Evolutionary conservation across 2,329 filamentous ascomycete genomes (phyloP).

Genomic region (Fusarium sp.): DNA sequence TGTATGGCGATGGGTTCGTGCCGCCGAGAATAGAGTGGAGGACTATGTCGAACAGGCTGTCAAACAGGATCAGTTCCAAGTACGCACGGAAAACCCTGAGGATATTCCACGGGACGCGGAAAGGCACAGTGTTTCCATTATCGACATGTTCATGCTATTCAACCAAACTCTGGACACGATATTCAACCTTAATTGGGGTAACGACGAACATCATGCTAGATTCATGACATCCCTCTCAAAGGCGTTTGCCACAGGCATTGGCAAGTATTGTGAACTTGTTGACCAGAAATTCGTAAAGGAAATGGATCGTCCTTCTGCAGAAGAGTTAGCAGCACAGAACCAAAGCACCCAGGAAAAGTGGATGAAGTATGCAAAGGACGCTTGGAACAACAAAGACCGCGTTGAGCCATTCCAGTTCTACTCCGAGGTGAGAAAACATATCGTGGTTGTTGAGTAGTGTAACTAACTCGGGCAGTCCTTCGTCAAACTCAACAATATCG

Average conservation of each 20-base stretch:
- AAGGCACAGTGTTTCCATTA: conserved; percentile 90
- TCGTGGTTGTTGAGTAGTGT: not conserved
- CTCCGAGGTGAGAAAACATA: conserved; percentile 73
- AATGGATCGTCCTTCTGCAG: conserved; percentile 91
- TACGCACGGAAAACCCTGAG: conserved; percentile 72
- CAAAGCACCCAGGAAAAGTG: conserved; percentile 92
- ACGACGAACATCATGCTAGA: conserved; percentile 91
- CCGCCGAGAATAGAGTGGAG: conserved; percentile 81
- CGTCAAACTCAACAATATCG: conserved; percentile 97
- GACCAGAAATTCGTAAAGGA: conserved; percentile 88
- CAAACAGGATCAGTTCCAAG: conserved; percentile 87
- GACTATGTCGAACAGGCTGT: conserved; percentile 91
- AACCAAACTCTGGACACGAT: conserved; percentile 92
- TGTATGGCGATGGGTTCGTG: conserved; percentile 93
- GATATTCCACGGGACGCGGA: conserved; percentile 79
- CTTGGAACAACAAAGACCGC: conserved; percentile 91
- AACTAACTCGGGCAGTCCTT: conserved; percentile 74
- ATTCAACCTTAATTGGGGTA: conserved; percentile 87
- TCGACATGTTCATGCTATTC: conserved; percentile 94
- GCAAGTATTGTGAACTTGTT: conserved; percentile 89
- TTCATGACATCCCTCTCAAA: conserved; percentile 97
- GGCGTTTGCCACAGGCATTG: conserved; percentile 83
- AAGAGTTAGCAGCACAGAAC: conserved; percentile 81
- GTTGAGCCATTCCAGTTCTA: conserved; percentile 98
- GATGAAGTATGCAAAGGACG: conserved; percentile 92